Evolutionary conservation across 768 basidiomycete species (phyloP).

Genomic region (Trametes gibbosa): DNA sequence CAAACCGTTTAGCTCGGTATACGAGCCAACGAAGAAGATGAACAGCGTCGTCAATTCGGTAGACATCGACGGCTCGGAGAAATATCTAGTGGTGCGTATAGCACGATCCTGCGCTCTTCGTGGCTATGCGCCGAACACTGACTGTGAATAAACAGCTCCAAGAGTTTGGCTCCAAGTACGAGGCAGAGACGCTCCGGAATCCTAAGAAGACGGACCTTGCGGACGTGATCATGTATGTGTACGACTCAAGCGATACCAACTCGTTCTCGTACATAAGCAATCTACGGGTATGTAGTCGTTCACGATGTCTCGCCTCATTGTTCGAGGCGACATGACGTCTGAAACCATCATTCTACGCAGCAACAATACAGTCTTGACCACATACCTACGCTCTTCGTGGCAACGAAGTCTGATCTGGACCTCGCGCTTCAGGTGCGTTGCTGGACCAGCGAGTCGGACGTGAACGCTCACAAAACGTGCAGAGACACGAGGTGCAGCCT

Average conservation of each 20-base stretch:
- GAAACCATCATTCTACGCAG: constrained; percentile 39
- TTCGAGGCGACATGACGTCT: constrained; percentile 12
- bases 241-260: constrained; percentile 98
- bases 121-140: neutral
- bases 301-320: neutral
- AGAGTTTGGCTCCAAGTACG: constrained; percentile 96
- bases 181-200: constrained; percentile 85
- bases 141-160: constrained; percentile 59
- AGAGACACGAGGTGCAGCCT: constrained; percentile 98
- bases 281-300: constrained; percentile 62
- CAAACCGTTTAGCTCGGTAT: constrained; percentile 69
- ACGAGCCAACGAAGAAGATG: constrained; percentile 88
- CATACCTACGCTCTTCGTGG: constrained; percentile 94
- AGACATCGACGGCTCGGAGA: constrained; percentile 91
- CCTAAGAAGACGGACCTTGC: constrained; percentile 89
- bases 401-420: constrained; percentile 98
- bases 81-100: constrained; percentile 86
- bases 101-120: neutral
- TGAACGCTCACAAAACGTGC: constrained; percentile 13
- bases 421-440: constrained; percentile 82
- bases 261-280: constrained; percentile 99
- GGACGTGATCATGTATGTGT: constrained; percentile 93
- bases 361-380: constrained; percentile 97
- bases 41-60: constrained; percentile 93
- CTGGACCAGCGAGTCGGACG: neutral